These are phyloP conservation scores for Wickerhamiella azyma DNA, from an alignment of 805 yeast genomes.

Conservation along the genomic window DNA sequence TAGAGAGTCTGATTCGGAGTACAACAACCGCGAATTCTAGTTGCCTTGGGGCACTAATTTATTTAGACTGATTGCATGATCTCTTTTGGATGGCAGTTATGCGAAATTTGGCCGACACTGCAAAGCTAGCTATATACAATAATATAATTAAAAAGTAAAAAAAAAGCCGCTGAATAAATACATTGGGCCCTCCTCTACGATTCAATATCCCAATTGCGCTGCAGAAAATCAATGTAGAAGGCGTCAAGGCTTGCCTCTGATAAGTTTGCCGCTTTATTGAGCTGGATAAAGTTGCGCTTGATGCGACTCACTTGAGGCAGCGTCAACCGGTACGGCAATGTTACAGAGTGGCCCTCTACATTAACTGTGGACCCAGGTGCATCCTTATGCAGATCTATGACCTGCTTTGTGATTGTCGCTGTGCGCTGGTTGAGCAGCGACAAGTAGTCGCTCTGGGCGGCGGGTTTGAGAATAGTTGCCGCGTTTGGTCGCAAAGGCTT, in stretches of 20 bases:
- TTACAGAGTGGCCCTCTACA: slow-evolving; percentile 34
- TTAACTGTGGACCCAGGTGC: slow-evolving; percentile 24
- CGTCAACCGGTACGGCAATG: slow-evolving; percentile 53
- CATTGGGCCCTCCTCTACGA: background rate
- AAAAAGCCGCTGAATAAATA: background rate
- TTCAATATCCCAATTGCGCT: slow-evolving; percentile 37
- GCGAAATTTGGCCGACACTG: background rate
- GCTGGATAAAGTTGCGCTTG: slow-evolving; percentile 65
- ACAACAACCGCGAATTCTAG: background rate
- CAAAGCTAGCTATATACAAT: no score
- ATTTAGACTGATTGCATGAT: background rate
- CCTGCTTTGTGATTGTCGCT: slow-evolving; percentile 44
- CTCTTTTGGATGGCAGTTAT: no score
- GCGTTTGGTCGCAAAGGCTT: slow-evolving; percentile 64
- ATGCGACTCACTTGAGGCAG: slow-evolving; percentile 72
- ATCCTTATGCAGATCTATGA: slow-evolving; percentile 50
- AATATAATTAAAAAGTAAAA: no score
- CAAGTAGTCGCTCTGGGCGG: slow-evolving; percentile 59
- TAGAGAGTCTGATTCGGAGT: background rate
- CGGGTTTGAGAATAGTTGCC: slow-evolving; percentile 73
- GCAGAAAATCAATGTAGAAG: slow-evolving; percentile 66
- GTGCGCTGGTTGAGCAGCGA: slow-evolving; percentile 68
- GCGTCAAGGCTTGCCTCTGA: slow-evolving; percentile 55
- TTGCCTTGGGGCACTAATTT: background rate
- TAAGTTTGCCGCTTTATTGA: slow-evolving; percentile 67